Conservation (phyloP, 768 basidiomycete genomes). For the Lactifluus rugatus region DNA sequence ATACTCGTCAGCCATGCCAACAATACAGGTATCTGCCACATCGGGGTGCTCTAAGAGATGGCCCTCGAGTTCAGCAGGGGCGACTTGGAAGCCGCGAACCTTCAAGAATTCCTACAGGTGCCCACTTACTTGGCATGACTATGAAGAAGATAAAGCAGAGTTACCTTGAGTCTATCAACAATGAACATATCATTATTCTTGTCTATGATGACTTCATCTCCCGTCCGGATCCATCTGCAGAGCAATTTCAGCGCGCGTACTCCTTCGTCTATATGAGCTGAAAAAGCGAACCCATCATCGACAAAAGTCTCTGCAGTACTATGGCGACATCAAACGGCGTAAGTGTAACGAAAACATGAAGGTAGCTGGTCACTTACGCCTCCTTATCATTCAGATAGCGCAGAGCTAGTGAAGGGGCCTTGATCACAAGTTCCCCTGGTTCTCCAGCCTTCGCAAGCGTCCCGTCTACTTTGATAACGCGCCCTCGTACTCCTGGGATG, state of each 20-base stretch:
- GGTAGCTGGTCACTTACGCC: slow-evolving; percentile 37
- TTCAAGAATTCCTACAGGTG: slow-evolving; percentile 50
- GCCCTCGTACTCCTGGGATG: slow-evolving; percentile 44
- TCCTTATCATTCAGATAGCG: slow-evolving; percentile 43
- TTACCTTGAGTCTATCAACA: slow-evolving; percentile 51
- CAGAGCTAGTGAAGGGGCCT: slow-evolving; percentile 31
- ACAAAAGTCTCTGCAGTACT: slow-evolving; percentile 63
- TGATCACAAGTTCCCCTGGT: slow-evolving; percentile 48
- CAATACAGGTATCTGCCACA: slow-evolving; percentile 52
- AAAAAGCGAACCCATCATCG: slow-evolving; percentile 46
- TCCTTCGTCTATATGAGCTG: background rate
- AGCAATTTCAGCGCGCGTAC: background rate
- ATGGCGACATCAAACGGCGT: background rate
- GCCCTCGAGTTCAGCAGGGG: slow-evolving; percentile 64
- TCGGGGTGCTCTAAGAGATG: slow-evolving; percentile 52
- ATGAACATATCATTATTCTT: slow-evolving; percentile 48
- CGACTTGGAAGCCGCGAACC: slow-evolving; percentile 63
- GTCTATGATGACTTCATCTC: slow-evolving; percentile 51
- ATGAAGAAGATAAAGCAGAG: background rate
- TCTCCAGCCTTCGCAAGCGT: slow-evolving; percentile 43
- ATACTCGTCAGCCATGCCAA: slow-evolving; percentile 58
- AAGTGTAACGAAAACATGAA: background rate
- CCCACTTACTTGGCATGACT: slow-evolving; percentile 16
- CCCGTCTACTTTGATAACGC: slow-evolving; percentile 46
- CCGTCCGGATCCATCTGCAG: slow-evolving; percentile 56